Conservation (phyloP, 2,329 filamentous ascomycete genomes). For the Thermoascus crustaceus region DNA sequence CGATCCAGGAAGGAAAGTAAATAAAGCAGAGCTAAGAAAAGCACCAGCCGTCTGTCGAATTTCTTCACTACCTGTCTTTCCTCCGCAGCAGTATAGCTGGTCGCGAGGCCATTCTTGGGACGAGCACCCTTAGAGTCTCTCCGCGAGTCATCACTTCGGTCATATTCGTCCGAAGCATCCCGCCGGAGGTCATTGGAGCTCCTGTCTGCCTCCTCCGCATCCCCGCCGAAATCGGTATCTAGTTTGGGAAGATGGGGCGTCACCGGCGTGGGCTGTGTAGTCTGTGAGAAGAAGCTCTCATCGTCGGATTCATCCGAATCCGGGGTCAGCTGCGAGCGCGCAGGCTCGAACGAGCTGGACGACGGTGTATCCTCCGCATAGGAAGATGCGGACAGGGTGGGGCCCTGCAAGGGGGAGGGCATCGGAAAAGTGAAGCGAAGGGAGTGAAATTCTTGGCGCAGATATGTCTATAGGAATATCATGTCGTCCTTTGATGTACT, state of each 20-base stretch:
- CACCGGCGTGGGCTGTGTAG: slow-evolving; percentile 12
- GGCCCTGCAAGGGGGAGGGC: slow-evolving; percentile 13
- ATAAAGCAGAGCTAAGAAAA: slow-evolving; percentile 76
- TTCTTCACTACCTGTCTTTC: slow-evolving; percentile 63
- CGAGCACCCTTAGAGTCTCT: slow-evolving; percentile 13
- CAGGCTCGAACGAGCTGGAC: slow-evolving; percentile 16
- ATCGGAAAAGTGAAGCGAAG: slow-evolving; percentile 1
- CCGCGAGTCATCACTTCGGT: slow-evolving; percentile 20
- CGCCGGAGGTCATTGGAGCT: slow-evolving; percentile 10
- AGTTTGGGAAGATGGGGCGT: slow-evolving; percentile 19
- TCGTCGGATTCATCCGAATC: slow-evolving; percentile 25
- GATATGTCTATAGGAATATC: no score
- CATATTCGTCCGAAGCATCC: slow-evolving; percentile 16
- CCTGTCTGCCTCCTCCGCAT: slow-evolving; percentile 2
- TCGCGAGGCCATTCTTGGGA: slow-evolving; percentile 18
- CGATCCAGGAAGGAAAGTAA: slow-evolving; percentile 79
- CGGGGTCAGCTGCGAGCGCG: slow-evolving; percentile 25
- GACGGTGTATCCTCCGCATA: slow-evolving; percentile 18
- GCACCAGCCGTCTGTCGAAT: slow-evolving; percentile 67
- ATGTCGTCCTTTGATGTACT: no score
- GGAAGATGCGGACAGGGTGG: slow-evolving; percentile 4
- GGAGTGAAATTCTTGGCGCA: slow-evolving; percentile 3
- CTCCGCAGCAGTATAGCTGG: slow-evolving; percentile 50
- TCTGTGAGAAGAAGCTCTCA: slow-evolving; percentile 10
- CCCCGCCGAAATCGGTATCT: slow-evolving; percentile 25